Evolutionary conservation across 2,329 filamentous ascomycete genomes (phyloP).

Genomic region (Cercospora citrullina): DNA sequence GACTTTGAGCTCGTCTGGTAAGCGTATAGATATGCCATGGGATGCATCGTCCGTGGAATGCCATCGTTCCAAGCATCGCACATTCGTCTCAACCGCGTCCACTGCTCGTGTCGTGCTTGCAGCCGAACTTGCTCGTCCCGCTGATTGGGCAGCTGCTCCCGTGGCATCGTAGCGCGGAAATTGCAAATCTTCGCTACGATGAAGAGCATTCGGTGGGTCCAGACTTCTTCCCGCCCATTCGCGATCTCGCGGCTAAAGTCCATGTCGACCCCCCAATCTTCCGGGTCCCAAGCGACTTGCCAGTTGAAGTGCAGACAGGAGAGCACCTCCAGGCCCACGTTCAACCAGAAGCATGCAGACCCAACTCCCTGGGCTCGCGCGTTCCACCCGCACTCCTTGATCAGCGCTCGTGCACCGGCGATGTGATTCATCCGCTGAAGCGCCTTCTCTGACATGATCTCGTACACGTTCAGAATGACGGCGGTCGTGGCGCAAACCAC

Average conservation of each 20-base stretch:
- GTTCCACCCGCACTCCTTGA: constrained; percentile 88
- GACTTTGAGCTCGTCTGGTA: constrained; percentile 69
- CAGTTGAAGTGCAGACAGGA: constrained; percentile 85
- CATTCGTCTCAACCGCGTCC: constrained; percentile 75
- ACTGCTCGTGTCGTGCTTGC: constrained; percentile 69
- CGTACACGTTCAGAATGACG: constrained; percentile 86
- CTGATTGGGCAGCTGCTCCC: constrained; percentile 53
- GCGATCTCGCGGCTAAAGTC: constrained; percentile 62
- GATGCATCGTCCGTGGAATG: constrained; percentile 83
- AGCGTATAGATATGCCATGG: constrained; percentile 73
- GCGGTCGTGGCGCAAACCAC: constrained; percentile 84
- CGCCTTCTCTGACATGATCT: constrained; percentile 82
- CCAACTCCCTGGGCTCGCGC: constrained; percentile 76
- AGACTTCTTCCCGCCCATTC: constrained; percentile 71
- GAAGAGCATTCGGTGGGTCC: constrained; percentile 87
- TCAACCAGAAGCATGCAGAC: constrained; percentile 90
- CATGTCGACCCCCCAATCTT: constrained; percentile 85
- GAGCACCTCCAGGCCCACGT: constrained; percentile 86
- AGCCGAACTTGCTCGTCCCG: constrained; percentile 64
- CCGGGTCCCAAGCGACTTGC: constrained; percentile 83
- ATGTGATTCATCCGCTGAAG: constrained; percentile 86
- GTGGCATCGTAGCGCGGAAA: constrained; percentile 70
- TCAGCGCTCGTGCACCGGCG: constrained; percentile 77
- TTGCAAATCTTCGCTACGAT: constrained; percentile 84
- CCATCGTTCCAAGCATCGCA: constrained; percentile 79